phyloP scores from a whole-genome alignment of 2,329 filamentous ascomycete species.

The Ascochyta lentis region DNA sequence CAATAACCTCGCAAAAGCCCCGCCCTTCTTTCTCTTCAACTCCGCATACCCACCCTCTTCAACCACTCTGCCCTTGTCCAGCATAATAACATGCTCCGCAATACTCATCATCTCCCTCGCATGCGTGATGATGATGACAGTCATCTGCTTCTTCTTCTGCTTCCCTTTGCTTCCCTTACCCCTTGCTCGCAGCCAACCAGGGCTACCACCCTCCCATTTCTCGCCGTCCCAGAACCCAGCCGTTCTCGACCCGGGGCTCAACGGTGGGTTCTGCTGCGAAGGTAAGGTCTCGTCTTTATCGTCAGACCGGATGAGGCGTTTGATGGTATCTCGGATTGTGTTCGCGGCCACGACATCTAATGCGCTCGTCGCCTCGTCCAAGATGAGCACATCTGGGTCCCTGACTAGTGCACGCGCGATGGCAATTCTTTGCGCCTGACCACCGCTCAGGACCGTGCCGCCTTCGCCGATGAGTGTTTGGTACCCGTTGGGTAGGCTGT shows the following conservation, averaged over 20 bases:
- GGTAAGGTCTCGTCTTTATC: background rate
- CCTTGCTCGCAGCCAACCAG: conserved; percentile 4
- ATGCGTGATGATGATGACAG: conserved; percentile 84
- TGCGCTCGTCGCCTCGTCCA: conserved; percentile 87
- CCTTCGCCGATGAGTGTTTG: conserved; percentile 78
- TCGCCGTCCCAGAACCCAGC: conserved; percentile 24
- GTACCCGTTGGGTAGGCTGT: conserved; percentile 73
- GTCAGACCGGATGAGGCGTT: conserved; percentile 53
- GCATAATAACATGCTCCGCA: conserved; percentile 74
- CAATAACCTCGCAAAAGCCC: conserved; percentile 46
- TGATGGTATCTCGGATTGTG: conserved; percentile 68
- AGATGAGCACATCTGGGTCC: conserved; percentile 72
- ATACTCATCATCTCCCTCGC: conserved; percentile 84
- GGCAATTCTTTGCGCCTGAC: conserved; percentile 80
- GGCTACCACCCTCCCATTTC: conserved; percentile 17
- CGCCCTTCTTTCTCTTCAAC: conserved; percentile 52
- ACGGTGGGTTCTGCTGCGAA: background rate
- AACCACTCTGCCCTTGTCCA: conserved; percentile 70
- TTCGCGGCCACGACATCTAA: conserved; percentile 74
- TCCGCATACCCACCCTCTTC: conserved; percentile 72
- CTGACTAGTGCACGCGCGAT: conserved; percentile 81
- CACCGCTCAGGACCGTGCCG: conserved; percentile 75
- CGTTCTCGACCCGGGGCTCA: background rate
- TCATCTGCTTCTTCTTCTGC: conserved; percentile 55
- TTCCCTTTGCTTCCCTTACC: conserved; percentile 14